A percentile compares a stretch with the other conserved stretches of the same genome.
These are phyloP conservation scores for Senna siamea DNA, from an alignment of 306 rosid species.

Conservation along the genomic window DNA sequence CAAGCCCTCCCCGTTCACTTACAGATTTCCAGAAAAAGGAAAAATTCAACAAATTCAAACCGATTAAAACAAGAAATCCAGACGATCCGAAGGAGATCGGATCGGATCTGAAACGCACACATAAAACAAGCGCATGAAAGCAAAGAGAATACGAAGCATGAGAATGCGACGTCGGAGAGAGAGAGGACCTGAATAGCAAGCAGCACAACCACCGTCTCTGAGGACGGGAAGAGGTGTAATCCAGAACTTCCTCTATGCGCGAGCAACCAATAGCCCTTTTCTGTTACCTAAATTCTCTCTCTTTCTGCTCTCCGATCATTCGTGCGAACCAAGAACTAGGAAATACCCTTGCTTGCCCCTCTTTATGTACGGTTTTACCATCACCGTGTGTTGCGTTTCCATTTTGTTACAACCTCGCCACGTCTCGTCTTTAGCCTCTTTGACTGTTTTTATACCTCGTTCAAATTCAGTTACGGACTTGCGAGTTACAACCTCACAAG, in stretches of 20 bases:
- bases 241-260: conserved; percentile 57
- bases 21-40: neutral
- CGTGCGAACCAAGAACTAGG: conserved; percentile 12
- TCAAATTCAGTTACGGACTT: too few species aligned
- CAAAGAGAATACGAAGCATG: neutral
- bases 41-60: neutral
- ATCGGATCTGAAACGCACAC: conserved; percentile 6
- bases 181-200: conserved; percentile 56
- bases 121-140: neutral
- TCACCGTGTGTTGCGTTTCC: neutral
- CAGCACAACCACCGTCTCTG: conserved; percentile 72
- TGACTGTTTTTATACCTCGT: too few species aligned
- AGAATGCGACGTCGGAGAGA: neutral
- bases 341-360: neutral
- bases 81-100: neutral
- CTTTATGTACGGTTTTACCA: neutral
- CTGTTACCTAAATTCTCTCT: neutral
- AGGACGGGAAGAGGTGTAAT: conserved; percentile 65
- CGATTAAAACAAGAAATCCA: neutral
- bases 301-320: neutral
- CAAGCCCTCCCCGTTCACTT: neutral
- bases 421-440: too few species aligned
- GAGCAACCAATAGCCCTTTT: conserved; percentile 20
- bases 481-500: too few species aligned
- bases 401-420: neutral